A percentile compares a stretch with the other conserved stretches of the same genome.
Conservation (phyloP, 2,329 filamentous ascomycete species). For the Coniochaeta sp. region DNA sequence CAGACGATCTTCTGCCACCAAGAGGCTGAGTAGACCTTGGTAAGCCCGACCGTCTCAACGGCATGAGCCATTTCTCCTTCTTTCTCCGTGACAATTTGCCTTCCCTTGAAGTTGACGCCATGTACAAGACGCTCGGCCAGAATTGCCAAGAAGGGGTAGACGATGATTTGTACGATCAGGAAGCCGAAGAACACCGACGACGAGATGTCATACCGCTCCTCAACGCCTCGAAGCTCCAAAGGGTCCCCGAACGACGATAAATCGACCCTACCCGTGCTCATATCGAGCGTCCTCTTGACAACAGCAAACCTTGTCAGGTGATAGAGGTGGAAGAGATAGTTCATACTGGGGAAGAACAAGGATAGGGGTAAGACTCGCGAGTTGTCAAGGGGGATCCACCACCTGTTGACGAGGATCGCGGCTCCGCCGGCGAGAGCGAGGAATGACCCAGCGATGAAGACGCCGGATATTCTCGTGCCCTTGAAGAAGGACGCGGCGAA, state of each 20-base stretch:
- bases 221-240: not conserved
- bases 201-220: slow-evolving; percentile 14
- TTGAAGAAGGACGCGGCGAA: slow-evolving; percentile 38
- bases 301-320: slow-evolving; percentile 18
- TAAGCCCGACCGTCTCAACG: slow-evolving; percentile 17
- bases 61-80: slow-evolving; percentile 4
- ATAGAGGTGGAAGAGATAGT: slow-evolving; percentile 23
- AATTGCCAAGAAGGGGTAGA: slow-evolving; percentile 24
- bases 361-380: slow-evolving; percentile 14
- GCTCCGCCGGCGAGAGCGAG: slow-evolving; percentile 9
- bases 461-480: slow-evolving; percentile 9
- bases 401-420: slow-evolving; percentile 8
- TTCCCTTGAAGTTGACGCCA: slow-evolving; percentile 25
- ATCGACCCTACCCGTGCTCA: slow-evolving; percentile 6
- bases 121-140: slow-evolving; percentile 24
- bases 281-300: slow-evolving; percentile 10
- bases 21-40: slow-evolving; percentile 23
- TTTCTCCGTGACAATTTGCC: slow-evolving; percentile 10
- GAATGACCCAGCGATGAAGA: slow-evolving; percentile 10
- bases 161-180: slow-evolving; percentile 24
- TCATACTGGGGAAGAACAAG: slow-evolving; percentile 23
- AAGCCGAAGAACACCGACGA: slow-evolving; percentile 22
- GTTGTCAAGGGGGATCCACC: slow-evolving; percentile 1
- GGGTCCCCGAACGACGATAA: slow-evolving; percentile 3
- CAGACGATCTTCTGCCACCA: slow-evolving; percentile 21